Conservation (phyloP, 2,329 filamentous ascomycete genomes). For the Fusarium vanettenii region DNA sequence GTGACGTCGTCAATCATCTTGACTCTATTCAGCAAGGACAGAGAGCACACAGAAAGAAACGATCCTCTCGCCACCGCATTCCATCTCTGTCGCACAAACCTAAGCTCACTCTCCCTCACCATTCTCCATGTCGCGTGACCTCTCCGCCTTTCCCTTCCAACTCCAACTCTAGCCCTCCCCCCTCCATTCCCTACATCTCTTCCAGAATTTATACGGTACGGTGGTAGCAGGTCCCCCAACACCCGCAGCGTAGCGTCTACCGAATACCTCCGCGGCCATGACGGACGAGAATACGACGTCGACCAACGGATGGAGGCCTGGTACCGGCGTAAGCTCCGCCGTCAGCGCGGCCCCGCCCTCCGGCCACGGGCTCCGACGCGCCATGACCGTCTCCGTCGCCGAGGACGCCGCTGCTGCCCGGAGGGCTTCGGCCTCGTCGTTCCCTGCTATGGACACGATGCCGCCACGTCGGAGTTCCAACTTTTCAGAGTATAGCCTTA, state of each 20-base stretch:
- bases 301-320: slow-evolving; percentile 39
- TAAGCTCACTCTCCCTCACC: slow-evolving; percentile 2
- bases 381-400: slow-evolving; percentile 52
- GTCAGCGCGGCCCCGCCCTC: slow-evolving; percentile 39
- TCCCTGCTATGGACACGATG: slow-evolving; percentile 41
- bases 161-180: background rate
- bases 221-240: slow-evolving; percentile 2
- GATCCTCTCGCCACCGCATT: slow-evolving; percentile 35
- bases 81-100: slow-evolving; percentile 29
- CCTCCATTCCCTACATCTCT: background rate
- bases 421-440: slow-evolving; percentile 19
- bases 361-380: slow-evolving; percentile 55
- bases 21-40: background rate
- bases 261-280: slow-evolving; percentile 13
- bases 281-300: slow-evolving; percentile 34
- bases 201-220: background rate
- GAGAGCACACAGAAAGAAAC: background rate
- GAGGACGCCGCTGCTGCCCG: slow-evolving; percentile 25
- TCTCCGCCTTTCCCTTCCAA: slow-evolving; percentile 12
- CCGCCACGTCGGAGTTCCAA: slow-evolving; percentile 77
- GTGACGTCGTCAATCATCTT: slow-evolving; percentile 31
- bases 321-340: slow-evolving; percentile 32
- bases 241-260: slow-evolving; percentile 7
- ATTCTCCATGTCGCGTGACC: slow-evolving; percentile 34
- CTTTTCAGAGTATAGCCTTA: slow-evolving; percentile 80